Evolutionary conservation across 2,329 filamentous ascomycete species (phyloP).

Genomic region (Sarocladium oryzae): DNA sequence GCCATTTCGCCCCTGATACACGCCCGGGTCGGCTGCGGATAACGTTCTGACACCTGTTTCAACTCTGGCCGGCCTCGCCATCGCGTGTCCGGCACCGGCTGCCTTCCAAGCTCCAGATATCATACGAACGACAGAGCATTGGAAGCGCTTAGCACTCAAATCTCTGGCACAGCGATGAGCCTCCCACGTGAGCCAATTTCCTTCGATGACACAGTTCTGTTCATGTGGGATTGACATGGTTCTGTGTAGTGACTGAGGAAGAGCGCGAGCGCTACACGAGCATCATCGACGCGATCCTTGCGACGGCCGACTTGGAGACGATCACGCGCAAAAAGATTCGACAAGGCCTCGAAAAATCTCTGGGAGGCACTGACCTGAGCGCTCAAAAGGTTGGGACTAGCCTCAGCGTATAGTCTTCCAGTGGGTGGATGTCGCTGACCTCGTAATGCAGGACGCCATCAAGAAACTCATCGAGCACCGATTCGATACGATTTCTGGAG

Average conservation of each 20-base stretch:
- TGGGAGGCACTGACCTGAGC: constrained; percentile 51
- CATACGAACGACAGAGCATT: neutral
- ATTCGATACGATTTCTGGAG: constrained; percentile 61
- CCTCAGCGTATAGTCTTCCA: neutral
- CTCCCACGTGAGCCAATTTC: neutral
- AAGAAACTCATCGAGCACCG: constrained; percentile 67
- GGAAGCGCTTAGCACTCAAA: neutral
- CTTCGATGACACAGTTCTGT: no score
- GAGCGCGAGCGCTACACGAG: constrained; percentile 47
- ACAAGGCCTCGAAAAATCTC: constrained; percentile 45
- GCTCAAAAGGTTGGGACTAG: constrained; percentile 45
- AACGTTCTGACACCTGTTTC: no score
- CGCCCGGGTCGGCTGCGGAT: no score
- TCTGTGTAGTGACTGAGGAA: neutral
- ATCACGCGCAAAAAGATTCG: constrained; percentile 58
- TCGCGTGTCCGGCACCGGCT: neutral
- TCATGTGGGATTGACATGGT: no score
- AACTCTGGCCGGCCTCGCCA: neutral
- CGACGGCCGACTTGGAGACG: constrained; percentile 52
- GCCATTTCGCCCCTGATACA: no score
- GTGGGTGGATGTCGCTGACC: neutral
- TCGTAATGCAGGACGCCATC: constrained; percentile 53
- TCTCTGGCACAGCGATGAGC: neutral
- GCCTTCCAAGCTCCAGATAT: neutral
- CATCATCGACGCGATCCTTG: constrained; percentile 55